Evolutionary conservation across 2,329 filamentous ascomycete genomes (phyloP), one percentile per base, ranked within the genome.

Genomic region (Fusarium nygamai): DNA sequence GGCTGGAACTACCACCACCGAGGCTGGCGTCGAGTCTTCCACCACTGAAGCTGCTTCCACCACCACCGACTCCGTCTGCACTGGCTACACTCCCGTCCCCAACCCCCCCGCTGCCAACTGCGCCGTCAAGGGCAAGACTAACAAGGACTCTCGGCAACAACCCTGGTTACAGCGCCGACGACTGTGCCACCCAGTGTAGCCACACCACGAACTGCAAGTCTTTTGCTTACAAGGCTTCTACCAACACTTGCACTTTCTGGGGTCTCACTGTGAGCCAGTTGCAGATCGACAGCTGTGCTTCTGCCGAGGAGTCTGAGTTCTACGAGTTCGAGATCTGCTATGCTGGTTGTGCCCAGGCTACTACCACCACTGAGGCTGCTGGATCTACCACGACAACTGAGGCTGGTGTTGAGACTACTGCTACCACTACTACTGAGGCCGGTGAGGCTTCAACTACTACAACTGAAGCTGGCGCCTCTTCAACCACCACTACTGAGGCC

Each of bases 1-100:
- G 29, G 31, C 57, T 31, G 56, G 27, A 9, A n/a, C 39, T 43
- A 43, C 39, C n/a, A n/a, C n/a, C n/a, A n/a, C n/a, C n/a, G n/a
- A n/a, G n/a, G n/a, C n/a, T n/a, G n/a, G n/a, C n/a, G n/a, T n/a
- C n/a, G n/a, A n/a, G n/a, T n/a, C n/a, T n/a, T n/a, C n/a, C 12
- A 39, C 38, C 22, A 43, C 39, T 13, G 38, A 41, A 41, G 38
- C 13, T n/a, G 58, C 33, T 9, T 36, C 39, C 16, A 39, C 63
- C 10, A 38, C 46, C 13, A 43, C 56, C 2, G 43, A 48, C 20
- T 66, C 67, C 3, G 64, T 64, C 44, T 69, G 67, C 58, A 69
- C 67, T 19, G 50, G 43, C 58, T 69, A 69, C 50, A 43, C 63
- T 3, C 44, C 58, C 27, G 38, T 58, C 22, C 33, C 58, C 7